Percentiles rank a stretch among this genome's conserved stretches.
Evolutionary conservation across 176 grass and related monocot species (phyloP).

Genomic region (Hsuehochloa calcarea): DNA sequence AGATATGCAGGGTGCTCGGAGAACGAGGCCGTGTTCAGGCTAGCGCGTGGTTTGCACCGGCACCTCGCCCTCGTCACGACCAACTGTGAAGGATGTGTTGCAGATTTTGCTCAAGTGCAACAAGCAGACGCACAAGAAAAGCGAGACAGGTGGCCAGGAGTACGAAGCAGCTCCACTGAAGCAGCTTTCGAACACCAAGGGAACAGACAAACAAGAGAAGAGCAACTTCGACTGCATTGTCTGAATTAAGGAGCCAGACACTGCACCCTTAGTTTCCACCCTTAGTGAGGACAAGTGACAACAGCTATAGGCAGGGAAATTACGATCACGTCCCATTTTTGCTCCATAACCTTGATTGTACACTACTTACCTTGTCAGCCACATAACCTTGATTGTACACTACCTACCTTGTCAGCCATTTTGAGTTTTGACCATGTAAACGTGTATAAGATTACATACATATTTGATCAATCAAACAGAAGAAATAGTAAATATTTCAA

Average conservation of each 20-base stretch:
- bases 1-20: conserved; percentile 33
- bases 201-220: conserved; percentile 13
- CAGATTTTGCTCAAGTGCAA: conserved; percentile 53
- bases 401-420: not conserved
- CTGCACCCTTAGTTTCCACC: not conserved
- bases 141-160: conserved; percentile 29
- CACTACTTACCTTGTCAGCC: not conserved
- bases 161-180: conserved; percentile 49
- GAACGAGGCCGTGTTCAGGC: conserved; percentile 61
- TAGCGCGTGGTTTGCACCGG: conserved; percentile 63
- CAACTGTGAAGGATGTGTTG: conserved; percentile 73
- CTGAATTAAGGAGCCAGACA: conserved; percentile 14
- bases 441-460: not conserved
- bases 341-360: not conserved
- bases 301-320: not conserved
- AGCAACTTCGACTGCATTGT: conserved; percentile 43
- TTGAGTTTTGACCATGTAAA: not conserved
- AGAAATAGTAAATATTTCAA: not conserved
- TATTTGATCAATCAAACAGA: not conserved
- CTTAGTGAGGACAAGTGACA: not conserved
- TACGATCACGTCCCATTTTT: not conserved
- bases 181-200: conserved; percentile 22
- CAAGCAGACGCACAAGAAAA: conserved; percentile 37
- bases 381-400: not conserved
- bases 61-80: conserved; percentile 45